Conservation (phyloP, 2,329 filamentous ascomycete genomes). For the Curvularia sp. region DNA sequence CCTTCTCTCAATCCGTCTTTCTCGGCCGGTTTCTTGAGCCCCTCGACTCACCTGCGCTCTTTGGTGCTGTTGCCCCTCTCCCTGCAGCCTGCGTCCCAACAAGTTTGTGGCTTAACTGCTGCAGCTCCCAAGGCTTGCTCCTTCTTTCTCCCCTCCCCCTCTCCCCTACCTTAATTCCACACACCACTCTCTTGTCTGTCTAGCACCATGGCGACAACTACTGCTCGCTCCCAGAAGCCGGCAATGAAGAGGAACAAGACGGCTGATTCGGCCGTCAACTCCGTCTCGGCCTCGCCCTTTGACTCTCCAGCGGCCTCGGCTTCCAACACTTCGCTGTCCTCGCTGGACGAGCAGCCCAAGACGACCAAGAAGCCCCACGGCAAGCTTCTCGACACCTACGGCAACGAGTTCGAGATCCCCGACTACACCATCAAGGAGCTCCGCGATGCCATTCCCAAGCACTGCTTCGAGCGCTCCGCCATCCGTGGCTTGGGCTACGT, state of each 20-base stretch:
- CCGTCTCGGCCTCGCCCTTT: constrained; percentile 61
- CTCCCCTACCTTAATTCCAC: constrained; percentile 1
- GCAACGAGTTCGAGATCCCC: constrained; percentile 91
- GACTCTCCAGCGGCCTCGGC: constrained; percentile 69
- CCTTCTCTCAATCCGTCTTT: constrained; percentile 13
- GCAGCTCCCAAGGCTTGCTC: constrained; percentile 18
- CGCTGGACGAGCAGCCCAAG: constrained; percentile 69
- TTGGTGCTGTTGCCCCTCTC: constrained; percentile 25
- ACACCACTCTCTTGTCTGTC: constrained; percentile 7
- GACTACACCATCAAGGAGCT: constrained; percentile 98
- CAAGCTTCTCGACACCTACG: constrained; percentile 86
- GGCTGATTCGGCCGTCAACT: constrained; percentile 62
- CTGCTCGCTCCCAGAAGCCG: constrained; percentile 61
- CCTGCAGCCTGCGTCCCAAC: constrained; percentile 33
- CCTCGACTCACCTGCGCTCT: constrained; percentile 7
- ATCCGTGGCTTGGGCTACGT: constrained; percentile 81
- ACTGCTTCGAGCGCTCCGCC: constrained; percentile 92
- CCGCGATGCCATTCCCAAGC: constrained; percentile 93
- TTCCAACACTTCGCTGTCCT: constrained; percentile 92
- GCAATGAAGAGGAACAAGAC: constrained; percentile 56
- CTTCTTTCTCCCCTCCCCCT: constrained; percentile 5
- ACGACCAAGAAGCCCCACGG: constrained; percentile 56
- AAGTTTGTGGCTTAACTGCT: constrained; percentile 23
- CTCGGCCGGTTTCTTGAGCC: constrained; percentile 4
- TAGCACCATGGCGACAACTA: constrained; percentile 56